Evolutionary conservation across 2,329 filamentous ascomycete species (phyloP).

Genomic region (Trichoderma hamatum): DNA sequence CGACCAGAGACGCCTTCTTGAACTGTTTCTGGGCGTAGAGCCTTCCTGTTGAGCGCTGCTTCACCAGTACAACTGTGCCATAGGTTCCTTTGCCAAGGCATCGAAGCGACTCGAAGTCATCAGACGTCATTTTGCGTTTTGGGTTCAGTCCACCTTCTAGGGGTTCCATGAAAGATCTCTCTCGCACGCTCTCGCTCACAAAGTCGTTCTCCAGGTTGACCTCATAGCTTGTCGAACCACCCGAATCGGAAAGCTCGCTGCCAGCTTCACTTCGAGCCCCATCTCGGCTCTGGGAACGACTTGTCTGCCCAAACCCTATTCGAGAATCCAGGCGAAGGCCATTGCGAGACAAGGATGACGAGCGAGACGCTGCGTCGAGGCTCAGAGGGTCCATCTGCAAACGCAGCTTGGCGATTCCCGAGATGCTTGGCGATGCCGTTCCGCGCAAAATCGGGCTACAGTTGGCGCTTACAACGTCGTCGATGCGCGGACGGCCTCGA

Average conservation of each 20-base stretch:
- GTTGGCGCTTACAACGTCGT: conserved; percentile 64
- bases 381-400: conserved; percentile 78
- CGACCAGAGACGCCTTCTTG: conserved; percentile 91
- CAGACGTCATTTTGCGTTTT: conserved; percentile 82
- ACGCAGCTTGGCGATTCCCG: conserved; percentile 82
- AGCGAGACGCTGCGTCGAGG: conserved; percentile 60
- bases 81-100: conserved; percentile 97
- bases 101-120: conserved; percentile 86
- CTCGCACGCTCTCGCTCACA: conserved; percentile 65
- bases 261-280: conserved; percentile 56
- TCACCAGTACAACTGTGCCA: conserved; percentile 91
- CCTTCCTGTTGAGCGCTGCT: conserved; percentile 82
- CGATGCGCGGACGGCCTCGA: conserved; percentile 48
- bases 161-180: conserved; percentile 49
- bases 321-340: conserved; percentile 47
- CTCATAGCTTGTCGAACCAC: conserved; percentile 75
- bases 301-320: conserved; percentile 59
- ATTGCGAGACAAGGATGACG: conserved; percentile 58
- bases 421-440: conserved; percentile 57
- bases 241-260: conserved; percentile 68
- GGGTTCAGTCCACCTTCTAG: conserved; percentile 59
- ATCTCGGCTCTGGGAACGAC: conserved; percentile 58
- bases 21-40: conserved; percentile 98
- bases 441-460: conserved; percentile 63
- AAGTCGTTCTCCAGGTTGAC: conserved; percentile 85